phyloP scores from a whole-genome alignment of 306 rosid genomes.

The Morella rubra region DNA sequence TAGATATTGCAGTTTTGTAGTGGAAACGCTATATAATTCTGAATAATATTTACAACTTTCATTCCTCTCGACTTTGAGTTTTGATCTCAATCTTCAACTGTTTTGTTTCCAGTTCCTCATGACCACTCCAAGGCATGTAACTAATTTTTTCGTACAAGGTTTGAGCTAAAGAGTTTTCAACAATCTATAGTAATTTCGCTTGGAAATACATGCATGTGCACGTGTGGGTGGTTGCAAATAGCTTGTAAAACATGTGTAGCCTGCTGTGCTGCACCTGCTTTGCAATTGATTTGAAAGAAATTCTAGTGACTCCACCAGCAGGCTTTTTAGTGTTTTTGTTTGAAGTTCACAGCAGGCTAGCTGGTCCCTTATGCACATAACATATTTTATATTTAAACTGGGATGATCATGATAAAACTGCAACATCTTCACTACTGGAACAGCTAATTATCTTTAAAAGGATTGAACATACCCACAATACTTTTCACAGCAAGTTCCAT shows the following conservation, averaged over 20 bases:
- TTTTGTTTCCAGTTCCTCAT: too few species aligned
- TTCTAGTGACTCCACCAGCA: constrained; percentile 7
- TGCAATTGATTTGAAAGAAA: constrained; percentile 4
- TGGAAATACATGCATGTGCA: neutral
- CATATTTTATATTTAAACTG: neutral
- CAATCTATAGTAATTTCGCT: constrained; percentile 2
- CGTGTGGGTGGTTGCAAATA: neutral
- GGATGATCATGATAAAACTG: neutral
- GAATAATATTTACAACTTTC: too few species aligned
- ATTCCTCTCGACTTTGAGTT: too few species aligned
- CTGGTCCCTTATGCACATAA: constrained; percentile 3
- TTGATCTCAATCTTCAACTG: too few species aligned
- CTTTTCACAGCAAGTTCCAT: constrained; percentile 82
- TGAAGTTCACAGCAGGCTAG: neutral
- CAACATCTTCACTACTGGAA: constrained; percentile 6
- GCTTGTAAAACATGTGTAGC: neutral
- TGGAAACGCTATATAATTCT: too few species aligned
- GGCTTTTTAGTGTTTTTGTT: neutral
- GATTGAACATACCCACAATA: constrained; percentile 71
- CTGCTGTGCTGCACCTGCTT: neutral
- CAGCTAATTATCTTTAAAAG: neutral
- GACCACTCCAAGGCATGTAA: neutral
- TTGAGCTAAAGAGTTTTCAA: constrained; percentile 8
- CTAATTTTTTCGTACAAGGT: constrained; percentile 3
- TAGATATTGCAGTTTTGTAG: too few species aligned